A percentile compares a stretch with the other conserved stretches of the same genome.
phyloP scores from a whole-genome alignment of 164 flowering plant genomes.

The Litsea cubeba region DNA sequence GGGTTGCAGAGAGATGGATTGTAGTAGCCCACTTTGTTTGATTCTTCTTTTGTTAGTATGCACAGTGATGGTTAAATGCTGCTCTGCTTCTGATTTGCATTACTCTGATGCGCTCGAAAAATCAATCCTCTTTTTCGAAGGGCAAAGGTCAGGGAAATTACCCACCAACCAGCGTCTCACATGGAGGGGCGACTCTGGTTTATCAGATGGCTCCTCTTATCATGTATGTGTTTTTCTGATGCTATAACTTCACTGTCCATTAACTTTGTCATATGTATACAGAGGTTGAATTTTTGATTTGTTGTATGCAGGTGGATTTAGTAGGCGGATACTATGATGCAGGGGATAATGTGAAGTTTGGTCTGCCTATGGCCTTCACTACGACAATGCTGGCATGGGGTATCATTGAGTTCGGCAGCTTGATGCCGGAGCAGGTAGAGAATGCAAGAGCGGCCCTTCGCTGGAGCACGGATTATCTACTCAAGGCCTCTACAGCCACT shows the following conservation, averaged over 20 bases:
- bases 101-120: slow-evolving; percentile 67
- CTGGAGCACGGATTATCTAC: slow-evolving; percentile 82
- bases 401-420: slow-evolving; percentile 80
- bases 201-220: slow-evolving; percentile 65
- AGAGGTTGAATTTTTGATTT: background rate
- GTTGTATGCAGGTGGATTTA: slow-evolving; percentile 61
- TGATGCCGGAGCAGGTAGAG: slow-evolving; percentile 49
- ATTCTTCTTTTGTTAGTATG: slow-evolving; percentile 16
- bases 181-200: slow-evolving; percentile 75
- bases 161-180: slow-evolving; percentile 61
- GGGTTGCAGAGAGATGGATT: slow-evolving; percentile 17
- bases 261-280: background rate
- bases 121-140: slow-evolving; percentile 83
- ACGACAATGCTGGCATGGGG: slow-evolving; percentile 86
- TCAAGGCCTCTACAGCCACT: slow-evolving; percentile 76
- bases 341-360: slow-evolving; percentile 90
- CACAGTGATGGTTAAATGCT: slow-evolving; percentile 16
- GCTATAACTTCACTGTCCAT: background rate
- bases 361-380: slow-evolving; percentile 91
- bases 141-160: slow-evolving; percentile 79
- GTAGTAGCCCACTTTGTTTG: slow-evolving; percentile 4
- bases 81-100: slow-evolving; percentile 35
- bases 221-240: slow-evolving; percentile 30
- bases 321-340: slow-evolving; percentile 96
- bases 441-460: slow-evolving; percentile 68